Conservation (phyloP, 768 basidiomycete species). For the Russula ochroleuca region DNA sequence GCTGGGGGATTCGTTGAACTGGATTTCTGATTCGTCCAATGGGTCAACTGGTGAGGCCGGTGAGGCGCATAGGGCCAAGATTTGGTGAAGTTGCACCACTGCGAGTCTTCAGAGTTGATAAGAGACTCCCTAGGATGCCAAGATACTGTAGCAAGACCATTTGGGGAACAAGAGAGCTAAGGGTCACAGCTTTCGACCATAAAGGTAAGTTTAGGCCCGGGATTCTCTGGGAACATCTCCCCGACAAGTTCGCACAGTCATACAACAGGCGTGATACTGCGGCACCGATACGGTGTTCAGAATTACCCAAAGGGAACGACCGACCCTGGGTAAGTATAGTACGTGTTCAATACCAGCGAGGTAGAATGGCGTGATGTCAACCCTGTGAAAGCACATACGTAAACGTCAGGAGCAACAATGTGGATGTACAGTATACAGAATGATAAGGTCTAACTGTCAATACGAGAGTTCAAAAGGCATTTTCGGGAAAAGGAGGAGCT, state of each 20-base stretch:
- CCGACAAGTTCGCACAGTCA: constrained; percentile 14
- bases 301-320: constrained; percentile 1
- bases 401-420: background rate
- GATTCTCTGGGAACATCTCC: background rate
- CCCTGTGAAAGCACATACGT: background rate
- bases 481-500: too few relatives aligned
- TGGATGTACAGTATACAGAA: background rate
- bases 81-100: background rate
- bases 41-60: background rate
- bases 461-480: too few relatives aligned
- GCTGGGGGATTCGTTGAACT: background rate
- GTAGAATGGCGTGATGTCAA: background rate
- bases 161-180: background rate
- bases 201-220: background rate
- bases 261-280: background rate
- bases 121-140: background rate
- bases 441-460: background rate
- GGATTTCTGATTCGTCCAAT: background rate
- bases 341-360: background rate
- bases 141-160: background rate
- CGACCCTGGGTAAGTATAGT: background rate
- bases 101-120: background rate
- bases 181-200: background rate
- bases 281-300: background rate
- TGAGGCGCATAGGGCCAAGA: background rate